A percentile compares a stretch with the other conserved stretches of the same genome.
These are phyloP conservation scores for Acephala macrosclerotiorum DNA, from an alignment of 2,329 filamentous ascomycete species.

Conservation along the genomic window DNA sequence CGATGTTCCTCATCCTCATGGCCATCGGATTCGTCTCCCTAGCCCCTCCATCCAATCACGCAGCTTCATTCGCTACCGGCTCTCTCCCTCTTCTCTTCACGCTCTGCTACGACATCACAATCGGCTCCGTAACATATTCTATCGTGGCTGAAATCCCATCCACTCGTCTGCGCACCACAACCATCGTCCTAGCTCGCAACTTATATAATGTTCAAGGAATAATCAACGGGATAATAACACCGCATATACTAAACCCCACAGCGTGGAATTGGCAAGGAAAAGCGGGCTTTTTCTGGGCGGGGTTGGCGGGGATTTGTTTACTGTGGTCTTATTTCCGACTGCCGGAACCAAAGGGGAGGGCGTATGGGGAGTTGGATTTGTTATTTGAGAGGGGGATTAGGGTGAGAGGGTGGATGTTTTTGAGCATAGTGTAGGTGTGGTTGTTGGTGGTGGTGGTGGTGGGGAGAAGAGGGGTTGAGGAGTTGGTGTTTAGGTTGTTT, in stretches of 20 bases:
- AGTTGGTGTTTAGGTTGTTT: no score
- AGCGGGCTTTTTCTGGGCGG: conserved; percentile 87
- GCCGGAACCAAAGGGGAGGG: conserved; percentile 79
- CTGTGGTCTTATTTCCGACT: conserved; percentile 84
- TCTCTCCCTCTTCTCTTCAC: conserved; percentile 61
- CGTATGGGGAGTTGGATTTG: conserved; percentile 84
- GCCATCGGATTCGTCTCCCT: conserved; percentile 49
- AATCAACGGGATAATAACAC: conserved; percentile 61
- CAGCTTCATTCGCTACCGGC: conserved; percentile 47
- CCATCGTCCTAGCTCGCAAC: conserved; percentile 81
- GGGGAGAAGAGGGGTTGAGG: no score
- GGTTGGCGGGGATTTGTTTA: conserved; percentile 79
- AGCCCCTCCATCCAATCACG: neutral
- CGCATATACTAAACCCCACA: conserved; percentile 70
- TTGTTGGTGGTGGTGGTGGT: no score
- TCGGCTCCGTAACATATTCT: conserved; percentile 88
- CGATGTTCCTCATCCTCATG: conserved; percentile 52
- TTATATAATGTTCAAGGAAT: conserved; percentile 64
- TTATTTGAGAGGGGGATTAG: conserved; percentile 68
- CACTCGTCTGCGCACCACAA: conserved; percentile 87
- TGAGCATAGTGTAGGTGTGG: no score
- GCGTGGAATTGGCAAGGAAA: conserved; percentile 89
- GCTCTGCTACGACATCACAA: conserved; percentile 83
- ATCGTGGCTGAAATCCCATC: conserved; percentile 84
- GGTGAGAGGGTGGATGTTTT: conserved; percentile 34